Evolutionary conservation across 257 asterid genomes (phyloP), one percentile per base, ranked within the genome.

Genomic region (Echites panduratus): DNA sequence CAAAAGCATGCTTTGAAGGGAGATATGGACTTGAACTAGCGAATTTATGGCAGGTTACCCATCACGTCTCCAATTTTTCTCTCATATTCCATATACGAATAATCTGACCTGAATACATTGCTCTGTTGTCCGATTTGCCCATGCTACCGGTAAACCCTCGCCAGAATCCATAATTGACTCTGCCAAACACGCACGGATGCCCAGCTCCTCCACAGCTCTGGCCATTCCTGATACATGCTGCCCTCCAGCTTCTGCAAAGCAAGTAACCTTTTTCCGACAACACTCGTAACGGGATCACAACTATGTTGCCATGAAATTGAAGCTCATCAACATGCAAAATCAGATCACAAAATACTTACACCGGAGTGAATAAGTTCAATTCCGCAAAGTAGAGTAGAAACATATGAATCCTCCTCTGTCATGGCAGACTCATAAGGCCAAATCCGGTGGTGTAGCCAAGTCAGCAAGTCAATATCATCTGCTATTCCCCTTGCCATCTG

Each of bases 231-330:
- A 64, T 52, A 90, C 87, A 75, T 89, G 94, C 82, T 90, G 92
- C 48, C 97, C 97, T 52, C 96, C 97, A 0, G 94, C 96, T 79
- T 90, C 96, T 29, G 94, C 97, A 77, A 91, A 86, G 85, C 96
- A 87, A 3, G 92, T 91, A n/a, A 91, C 97, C 97, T 89, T 61
- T 63, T 47, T 45, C 10, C 4, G 16, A 22, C 11, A 69, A 29
- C 45, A 29, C 63, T 41, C 53, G 17, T n/a, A 49, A 13, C 7
- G 45, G 1, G 44, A 63, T 62, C 6, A 49, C 45, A 2, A 27
- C 13, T 32, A n/a, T 49, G 17, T 20, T 7, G 14, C 16, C 35
- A 2, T 7, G 7, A 16, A 17, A 44, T 4, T 50, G 35, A 43
- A 53, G 45, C 10, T 74, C 40, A 52, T 72, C 19, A 14, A 5